Conservation (phyloP, 2,329 filamentous ascomycete genomes). For the Penicillium digitatum region DNA sequence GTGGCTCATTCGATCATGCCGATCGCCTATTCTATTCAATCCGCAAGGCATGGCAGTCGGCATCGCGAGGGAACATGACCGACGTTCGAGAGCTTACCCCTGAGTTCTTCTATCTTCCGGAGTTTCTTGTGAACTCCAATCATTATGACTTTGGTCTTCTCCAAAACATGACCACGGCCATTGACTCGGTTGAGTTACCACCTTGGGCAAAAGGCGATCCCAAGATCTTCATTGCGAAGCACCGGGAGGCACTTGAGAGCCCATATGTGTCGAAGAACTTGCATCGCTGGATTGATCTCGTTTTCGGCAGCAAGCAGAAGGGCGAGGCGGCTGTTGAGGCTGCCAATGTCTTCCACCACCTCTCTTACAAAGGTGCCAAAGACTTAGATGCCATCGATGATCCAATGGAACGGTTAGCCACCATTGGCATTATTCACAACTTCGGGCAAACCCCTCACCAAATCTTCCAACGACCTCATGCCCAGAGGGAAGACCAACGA, state of each 20-base stretch:
- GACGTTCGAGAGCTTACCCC: conserved; percentile 93
- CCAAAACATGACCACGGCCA: conserved; percentile 72
- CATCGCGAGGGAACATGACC: conserved; percentile 82
- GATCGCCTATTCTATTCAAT: conserved; percentile 94
- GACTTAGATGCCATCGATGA: conserved; percentile 89
- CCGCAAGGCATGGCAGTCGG: conserved; percentile 83
- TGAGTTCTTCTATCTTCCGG: conserved; percentile 94
- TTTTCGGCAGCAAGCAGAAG: conserved; percentile 91
- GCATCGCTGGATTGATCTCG: conserved; percentile 91
- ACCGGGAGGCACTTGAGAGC: conserved; percentile 92
- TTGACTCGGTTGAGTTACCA: conserved; percentile 84
- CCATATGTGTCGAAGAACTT: conserved; percentile 85
- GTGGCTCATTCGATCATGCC: conserved; percentile 93
- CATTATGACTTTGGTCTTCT: conserved; percentile 87
- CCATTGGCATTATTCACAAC: conserved; percentile 95
- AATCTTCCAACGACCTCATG: conserved; percentile 79
- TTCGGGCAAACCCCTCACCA: conserved; percentile 97
- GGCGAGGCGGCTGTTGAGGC: conserved; percentile 88
- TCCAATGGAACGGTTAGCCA: conserved; percentile 77
- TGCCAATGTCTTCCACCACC: conserved; percentile 91
- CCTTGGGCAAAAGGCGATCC: conserved; percentile 97
- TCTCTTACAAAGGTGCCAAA: conserved; percentile 91
- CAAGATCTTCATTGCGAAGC: conserved; percentile 90
- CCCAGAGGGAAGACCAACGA: conserved; percentile 65
- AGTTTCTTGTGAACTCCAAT: conserved; percentile 92